Evolutionary conservation across 768 basidiomycete species (phyloP).

Genomic region (Brasilioporus rufonigricans): DNA sequence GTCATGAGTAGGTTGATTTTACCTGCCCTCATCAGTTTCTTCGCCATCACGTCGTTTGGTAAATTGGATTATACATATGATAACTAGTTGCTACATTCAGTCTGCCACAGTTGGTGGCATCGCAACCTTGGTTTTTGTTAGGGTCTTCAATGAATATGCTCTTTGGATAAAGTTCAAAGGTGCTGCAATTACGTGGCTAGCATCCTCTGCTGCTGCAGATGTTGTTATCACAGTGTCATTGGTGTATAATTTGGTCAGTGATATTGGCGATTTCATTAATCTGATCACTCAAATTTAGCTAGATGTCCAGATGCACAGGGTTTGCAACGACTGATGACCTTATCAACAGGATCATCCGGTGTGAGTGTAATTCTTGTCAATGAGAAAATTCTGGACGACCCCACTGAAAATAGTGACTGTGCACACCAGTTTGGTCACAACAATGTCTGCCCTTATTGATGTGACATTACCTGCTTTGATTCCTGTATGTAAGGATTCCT

Average conservation of each 20-base stretch:
- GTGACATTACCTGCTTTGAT: neutral
- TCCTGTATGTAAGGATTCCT: neutral
- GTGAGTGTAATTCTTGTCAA: constrained; percentile 20
- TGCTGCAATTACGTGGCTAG: neutral
- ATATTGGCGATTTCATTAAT: too few relatives aligned
- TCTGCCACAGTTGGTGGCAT: neutral
- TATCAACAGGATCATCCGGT: constrained; percentile 41
- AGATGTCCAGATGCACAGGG: constrained; percentile 43
- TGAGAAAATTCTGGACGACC: neutral
- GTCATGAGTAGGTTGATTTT: neutral
- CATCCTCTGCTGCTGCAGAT: neutral
- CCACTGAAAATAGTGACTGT: constrained; percentile 21
- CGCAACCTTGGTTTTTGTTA: neutral
- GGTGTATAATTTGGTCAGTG: neutral
- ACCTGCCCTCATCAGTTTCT: neutral
- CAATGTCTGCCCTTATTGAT: constrained; percentile 14
- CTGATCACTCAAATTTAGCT: neutral
- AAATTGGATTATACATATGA: neutral
- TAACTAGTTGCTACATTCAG: neutral
- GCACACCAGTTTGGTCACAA: constrained; percentile 24
- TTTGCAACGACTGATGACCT: constrained; percentile 34
- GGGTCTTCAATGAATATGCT: neutral
- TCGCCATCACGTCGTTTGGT: neutral
- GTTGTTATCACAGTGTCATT: neutral
- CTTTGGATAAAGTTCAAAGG: too few relatives aligned